Evolutionary conservation across 805 yeast species (phyloP).

Genomic region (Brettanomyces naardenensis): DNA sequence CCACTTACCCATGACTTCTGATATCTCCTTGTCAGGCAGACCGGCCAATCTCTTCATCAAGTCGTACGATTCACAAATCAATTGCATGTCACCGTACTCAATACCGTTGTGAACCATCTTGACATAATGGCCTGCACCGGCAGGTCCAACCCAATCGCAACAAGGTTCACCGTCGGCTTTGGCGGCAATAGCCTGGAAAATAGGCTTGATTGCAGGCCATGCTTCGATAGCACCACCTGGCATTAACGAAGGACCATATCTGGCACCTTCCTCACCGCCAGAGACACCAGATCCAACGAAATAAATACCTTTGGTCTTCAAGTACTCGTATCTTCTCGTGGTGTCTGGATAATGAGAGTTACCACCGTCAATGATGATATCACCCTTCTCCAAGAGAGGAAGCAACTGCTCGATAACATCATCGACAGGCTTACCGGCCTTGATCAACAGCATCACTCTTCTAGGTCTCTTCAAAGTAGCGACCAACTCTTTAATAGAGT

Average conservation of each 20-base stretch:
- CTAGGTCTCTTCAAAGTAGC: constrained; percentile 94
- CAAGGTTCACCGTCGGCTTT: constrained; percentile 98
- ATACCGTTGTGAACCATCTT: constrained; percentile 99
- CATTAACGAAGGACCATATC: constrained; percentile 98
- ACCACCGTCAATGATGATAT: constrained; percentile 99
- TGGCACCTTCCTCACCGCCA: constrained; percentile 99
- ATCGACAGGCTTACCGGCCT: constrained; percentile 96
- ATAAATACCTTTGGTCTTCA: constrained; percentile 76
- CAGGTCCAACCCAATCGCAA: constrained; percentile 99
- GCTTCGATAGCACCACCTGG: constrained; percentile 99
- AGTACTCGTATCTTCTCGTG: constrained; percentile 91
- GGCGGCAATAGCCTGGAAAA: constrained; percentile 94
- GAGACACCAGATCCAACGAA: constrained; percentile 99
- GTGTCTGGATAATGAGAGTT: constrained; percentile 99
- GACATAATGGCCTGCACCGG: constrained; percentile 98
- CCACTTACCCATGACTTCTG: constrained; percentile 88
- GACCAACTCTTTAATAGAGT: constrained; percentile 79
- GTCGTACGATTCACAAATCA: constrained; percentile 97
- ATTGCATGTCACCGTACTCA: constrained; percentile 99
- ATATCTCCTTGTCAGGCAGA: constrained; percentile 83
- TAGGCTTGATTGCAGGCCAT: constrained; percentile 96
- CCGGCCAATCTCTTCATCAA: constrained; percentile 91
- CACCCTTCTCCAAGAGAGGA: constrained; percentile 92
- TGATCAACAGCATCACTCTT: constrained; percentile 87
- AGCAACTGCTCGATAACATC: constrained; percentile 78